Evolutionary conservation across 352 stramenopile species (phyloP).

Genomic region (Phytopythium aichiense): DNA sequence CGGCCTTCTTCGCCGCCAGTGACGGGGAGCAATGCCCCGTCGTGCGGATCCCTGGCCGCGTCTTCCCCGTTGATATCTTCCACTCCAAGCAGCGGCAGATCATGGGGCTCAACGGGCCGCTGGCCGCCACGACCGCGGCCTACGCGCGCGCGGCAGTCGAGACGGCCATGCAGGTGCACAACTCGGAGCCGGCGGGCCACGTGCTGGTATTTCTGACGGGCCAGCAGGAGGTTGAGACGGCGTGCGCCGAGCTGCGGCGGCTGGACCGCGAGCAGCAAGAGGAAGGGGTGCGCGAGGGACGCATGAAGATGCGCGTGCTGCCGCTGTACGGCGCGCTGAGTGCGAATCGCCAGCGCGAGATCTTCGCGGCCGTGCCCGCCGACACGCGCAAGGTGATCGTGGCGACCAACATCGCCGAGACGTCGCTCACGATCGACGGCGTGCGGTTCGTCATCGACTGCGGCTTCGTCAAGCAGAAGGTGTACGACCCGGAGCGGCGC

Average conservation of each 20-base stretch:
- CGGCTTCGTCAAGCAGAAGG: constrained; percentile 92
- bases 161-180: constrained; percentile 76
- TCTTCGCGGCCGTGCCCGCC: constrained; percentile 90
- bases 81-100: constrained; percentile 85
- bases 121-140: constrained; percentile 24
- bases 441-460: constrained; percentile 82
- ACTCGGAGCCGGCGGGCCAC: constrained; percentile 63
- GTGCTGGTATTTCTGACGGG: constrained; percentile 96
- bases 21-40: constrained; percentile 48
- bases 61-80: constrained; percentile 93
- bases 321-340: constrained; percentile 96
- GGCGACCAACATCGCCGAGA: constrained; percentile 99
- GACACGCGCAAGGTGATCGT: constrained; percentile 81
- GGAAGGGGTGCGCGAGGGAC: constrained; percentile 24
- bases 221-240: constrained; percentile 92
- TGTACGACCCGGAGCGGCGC: constrained; percentile 71
- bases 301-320: constrained; percentile 63
- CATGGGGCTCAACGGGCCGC: constrained; percentile 62
- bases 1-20: constrained; percentile 68
- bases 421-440: constrained; percentile 98
- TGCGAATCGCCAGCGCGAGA: constrained; percentile 88
- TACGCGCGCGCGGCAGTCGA: constrained; percentile 70
- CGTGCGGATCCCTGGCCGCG: constrained; percentile 87
- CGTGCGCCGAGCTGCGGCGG: constrained; percentile 79
- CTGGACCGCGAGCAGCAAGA: constrained; percentile 21